phyloP scores from a whole-genome alignment of 148 eudicot genomes.

The Linanthus parryae region DNA sequence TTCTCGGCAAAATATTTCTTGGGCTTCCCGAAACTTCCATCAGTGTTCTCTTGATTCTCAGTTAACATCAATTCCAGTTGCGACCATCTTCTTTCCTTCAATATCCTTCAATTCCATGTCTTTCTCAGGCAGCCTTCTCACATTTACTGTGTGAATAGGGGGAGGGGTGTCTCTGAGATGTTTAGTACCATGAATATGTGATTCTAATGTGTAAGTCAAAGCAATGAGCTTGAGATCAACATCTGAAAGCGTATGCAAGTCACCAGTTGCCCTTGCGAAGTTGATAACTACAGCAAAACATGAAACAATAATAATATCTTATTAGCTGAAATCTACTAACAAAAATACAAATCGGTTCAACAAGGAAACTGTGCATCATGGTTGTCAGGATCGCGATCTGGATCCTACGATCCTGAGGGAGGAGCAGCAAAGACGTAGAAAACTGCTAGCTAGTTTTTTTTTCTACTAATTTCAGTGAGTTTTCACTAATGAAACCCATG shows the following conservation, averaged over 20 bases:
- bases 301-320: too few species aligned
- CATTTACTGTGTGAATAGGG: slow-evolving; percentile 68
- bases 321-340: too few species aligned
- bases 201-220: slow-evolving; percentile 81
- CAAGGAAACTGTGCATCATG: too few species aligned
- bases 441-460: too few species aligned
- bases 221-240: slow-evolving; percentile 97
- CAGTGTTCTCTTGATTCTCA: slow-evolving; percentile 30
- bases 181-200: slow-evolving; percentile 74
- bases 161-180: slow-evolving; percentile 85
- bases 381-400: too few species aligned
- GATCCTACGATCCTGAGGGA: too few species aligned
- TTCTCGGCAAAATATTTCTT: slow-evolving; percentile 46
- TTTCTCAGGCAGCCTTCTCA: slow-evolving; percentile 83
- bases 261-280: slow-evolving; percentile 96
- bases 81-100: slow-evolving; percentile 91
- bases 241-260: slow-evolving; percentile 92
- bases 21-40: slow-evolving; percentile 27
- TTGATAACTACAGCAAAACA: too few species aligned
- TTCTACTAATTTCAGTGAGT: too few species aligned
- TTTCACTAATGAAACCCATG: too few species aligned
- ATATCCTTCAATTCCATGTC: slow-evolving; percentile 97
- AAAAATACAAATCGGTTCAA: too few species aligned
- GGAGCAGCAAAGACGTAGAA: too few species aligned
- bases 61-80: slow-evolving; percentile 30